Base-by-base conservation (phyloP, 345 rosid genomes). In the Brassica rapa region DNA sequence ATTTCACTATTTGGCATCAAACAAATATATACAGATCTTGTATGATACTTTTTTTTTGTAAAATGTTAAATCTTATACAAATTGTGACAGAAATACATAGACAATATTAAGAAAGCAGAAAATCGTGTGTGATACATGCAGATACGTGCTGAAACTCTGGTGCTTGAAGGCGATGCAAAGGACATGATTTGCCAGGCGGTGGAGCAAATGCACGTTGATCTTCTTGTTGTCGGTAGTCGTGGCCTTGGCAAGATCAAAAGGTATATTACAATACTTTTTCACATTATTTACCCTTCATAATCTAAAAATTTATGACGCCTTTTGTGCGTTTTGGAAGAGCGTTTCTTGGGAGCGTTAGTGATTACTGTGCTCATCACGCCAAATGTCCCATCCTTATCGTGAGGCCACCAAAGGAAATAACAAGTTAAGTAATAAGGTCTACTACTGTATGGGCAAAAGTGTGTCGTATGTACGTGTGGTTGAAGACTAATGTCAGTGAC, bases 311-410 rank as follows among this genome's bases (percentile, higher is more conserved):
- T 32, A 1, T 30, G 25, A 56, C 39, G 62, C 14, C 61, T 37
- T 68, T 68, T 63, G 29, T 64, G 63, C 53, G 39, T 56, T 70
- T 57, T 0, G 60, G 73, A 87, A 88, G 94, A 82, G 93, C 97
- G 19, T 83, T 94, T 61, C 21, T 89, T 62, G 96, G 98, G 33
- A 92, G 96, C 59, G 92, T 88, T 37, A 94, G 94, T 79, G 95
- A 94, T 71, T 87, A 86, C 76, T 87, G 93, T 70, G 88, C 97
- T 1, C 97, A 88, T 65, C 89, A 89, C 60, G 91, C 89, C 8
- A 78, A 81, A n/a, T 92, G 97, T 21, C 92, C 97, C 14, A 74
- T 85, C 69, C 89, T 87, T 9, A 87, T 94, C 15, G 94, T 90
- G 56, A 94, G 84, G 88, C 97, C 96, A 33, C 89, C 89, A 0